Base-by-base conservation (phyloP, 2,329 filamentous ascomycete species). In the Fusarium verrucosum region DNA sequence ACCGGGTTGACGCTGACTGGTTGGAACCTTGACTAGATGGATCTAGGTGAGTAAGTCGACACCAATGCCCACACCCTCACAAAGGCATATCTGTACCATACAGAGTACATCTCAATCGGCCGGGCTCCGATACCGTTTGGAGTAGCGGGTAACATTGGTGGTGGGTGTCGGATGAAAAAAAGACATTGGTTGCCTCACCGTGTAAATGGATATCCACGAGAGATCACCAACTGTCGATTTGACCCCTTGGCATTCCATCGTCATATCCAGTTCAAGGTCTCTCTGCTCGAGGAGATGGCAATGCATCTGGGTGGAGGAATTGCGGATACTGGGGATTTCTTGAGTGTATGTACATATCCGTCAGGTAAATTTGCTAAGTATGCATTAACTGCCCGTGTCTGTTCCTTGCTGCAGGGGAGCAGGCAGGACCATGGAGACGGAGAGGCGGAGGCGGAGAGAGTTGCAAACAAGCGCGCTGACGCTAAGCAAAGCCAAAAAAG, bases 401-500 rank as follows among this genome's bases (percentile, higher is more conserved):
- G 63, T 47, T 45, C 40, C 30, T 44, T 52, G 50, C 40, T 40
- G 36, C 35, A 41, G 56, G 58, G 52, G 43, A 58, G 52, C 35
- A 56, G 57, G 57, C 45, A 66, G 52, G 47, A 54, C 41, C 40
- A 50, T 66, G 28, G 46, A 53, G 52, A 45, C 37, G 47, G 50
- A 45, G 46, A 53, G 52, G 43, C 37, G 47, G 50, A 45, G 53
- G 58, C 50, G 58, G 53, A 66, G 28, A 54, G 50, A 70, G 62
- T 66, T 58, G 64, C 53, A 70, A 68, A 73, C 71, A 73, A 74
- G 72, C 72, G 73, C 70, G 71, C 61, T 65, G 66, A 74, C 67
- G 69, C 73, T 72, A 74, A 60, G 42, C 36, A 60, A 62, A 64
- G 57, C 53, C 65, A 70, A 74, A 72, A 72, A 72, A n/a, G n/a